Evolutionary conservation across 371 early-diverging fungal species (phyloP).

Genomic region (Dichotomocladium elegans): DNA sequence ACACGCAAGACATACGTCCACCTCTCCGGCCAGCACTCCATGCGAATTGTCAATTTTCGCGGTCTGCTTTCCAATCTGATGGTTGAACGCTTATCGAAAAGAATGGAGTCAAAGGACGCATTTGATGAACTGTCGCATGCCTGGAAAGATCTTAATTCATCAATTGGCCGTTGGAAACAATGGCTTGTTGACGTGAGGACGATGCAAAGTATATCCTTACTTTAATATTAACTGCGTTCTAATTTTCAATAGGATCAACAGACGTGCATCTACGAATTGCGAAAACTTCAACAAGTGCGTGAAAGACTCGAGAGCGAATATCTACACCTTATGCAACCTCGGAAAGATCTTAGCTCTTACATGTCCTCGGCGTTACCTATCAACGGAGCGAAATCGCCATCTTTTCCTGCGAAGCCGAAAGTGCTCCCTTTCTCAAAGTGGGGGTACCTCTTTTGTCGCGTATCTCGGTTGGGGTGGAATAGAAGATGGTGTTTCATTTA

Average conservation of each 20-base stretch:
- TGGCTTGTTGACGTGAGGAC: conserved; percentile 35
- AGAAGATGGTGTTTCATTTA: conserved; percentile 19
- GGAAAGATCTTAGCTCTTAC: conserved; percentile 8
- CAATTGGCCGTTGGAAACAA: conserved; percentile 27
- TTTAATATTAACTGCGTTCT: no score
- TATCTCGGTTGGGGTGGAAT: conserved; percentile 5
- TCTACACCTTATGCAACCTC: conserved; percentile 27
- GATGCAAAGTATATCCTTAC: no score
- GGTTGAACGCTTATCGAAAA: conserved; percentile 25
- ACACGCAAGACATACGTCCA: conserved; percentile 60
- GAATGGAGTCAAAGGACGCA: conserved; percentile 17
- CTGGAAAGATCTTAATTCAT: conserved; percentile 27
- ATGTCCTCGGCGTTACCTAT: neutral
- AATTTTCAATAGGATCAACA: conserved; percentile 40
- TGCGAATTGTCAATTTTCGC: conserved; percentile 32
- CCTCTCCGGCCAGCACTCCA: conserved; percentile 37
- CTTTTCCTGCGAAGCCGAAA: conserved; percentile 19
- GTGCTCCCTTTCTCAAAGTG: conserved; percentile 7
- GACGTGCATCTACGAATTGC: conserved; percentile 34
- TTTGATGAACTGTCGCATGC: conserved; percentile 22
- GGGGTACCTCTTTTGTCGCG: conserved; percentile 28
- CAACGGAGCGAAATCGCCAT: conserved; percentile 7
- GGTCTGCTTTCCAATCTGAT: conserved; percentile 28
- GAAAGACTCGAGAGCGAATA: conserved; percentile 25
- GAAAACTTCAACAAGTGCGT: conserved; percentile 18